Base-by-base conservation (phyloP, 352 stramenopile species). In the Peronospora belbahrii region DNA sequence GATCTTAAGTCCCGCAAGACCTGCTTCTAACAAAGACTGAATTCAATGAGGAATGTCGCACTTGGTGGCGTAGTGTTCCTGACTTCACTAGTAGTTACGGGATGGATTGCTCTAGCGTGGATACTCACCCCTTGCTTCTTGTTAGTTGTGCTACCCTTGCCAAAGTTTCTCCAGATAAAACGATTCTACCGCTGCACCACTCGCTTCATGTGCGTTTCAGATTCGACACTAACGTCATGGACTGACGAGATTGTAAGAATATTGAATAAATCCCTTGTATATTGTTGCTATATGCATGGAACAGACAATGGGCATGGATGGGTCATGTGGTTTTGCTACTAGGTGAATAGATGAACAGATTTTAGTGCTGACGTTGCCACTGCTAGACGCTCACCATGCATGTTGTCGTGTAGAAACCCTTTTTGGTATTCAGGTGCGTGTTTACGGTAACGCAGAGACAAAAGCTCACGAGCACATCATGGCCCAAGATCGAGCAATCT, bases 251-350 rank as follows among this genome's bases (percentile, higher is more conserved):
- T n/a, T n/a, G n/a, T n/a, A n/a, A n/a, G n/a, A n/a, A n/a, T n/a
- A n/a, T n/a, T 46, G 22, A 37, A 13, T 54, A 3, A 48, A 7
- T 17, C 15, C 0, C 18, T 22, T 18, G 4, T 10, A 17, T 18
- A 2, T n/a, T 39, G 10, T 37, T 47, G 20, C 2, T 59, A 10
- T 32, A 20, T 50, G 41, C 3, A 10, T 49, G 40, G 17, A 24
- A 22, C 52, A 90, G 73, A 25, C 79, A 91, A 81, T 87, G 72
- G 64, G 60, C 67, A 38, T 90, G 79, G 79, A 87, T 87, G 66
- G 76, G 69, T 4, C 67, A 80, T 44, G 74, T 85, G 9, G 74
- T 69, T 15, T 48, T 90, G 35, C 52, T 88, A 14, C 48, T 87
- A 28, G 69, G 69, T 80, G 20, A 19, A 45, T 27, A 27, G n/a